These are phyloP conservation scores for Phyllosticta paracitricarpa DNA, from an alignment of 2,329 filamentous ascomycete species.

Conservation along the genomic window DNA sequence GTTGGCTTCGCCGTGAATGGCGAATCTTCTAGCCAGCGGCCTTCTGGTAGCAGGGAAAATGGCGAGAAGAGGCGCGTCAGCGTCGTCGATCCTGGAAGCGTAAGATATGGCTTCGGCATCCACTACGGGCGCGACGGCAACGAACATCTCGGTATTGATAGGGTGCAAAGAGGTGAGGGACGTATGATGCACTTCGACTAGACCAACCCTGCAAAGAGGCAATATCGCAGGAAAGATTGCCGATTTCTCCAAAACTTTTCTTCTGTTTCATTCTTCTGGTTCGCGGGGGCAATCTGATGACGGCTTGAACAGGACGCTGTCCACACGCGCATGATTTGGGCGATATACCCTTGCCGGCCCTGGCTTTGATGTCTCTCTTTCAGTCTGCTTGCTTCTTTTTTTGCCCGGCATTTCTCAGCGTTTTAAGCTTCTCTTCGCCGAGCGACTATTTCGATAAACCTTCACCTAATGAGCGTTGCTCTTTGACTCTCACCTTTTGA, in stretches of 20 bases:
- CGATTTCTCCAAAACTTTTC: not conserved
- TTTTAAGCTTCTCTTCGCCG: not conserved
- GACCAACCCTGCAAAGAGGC: not conserved
- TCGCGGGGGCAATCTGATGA: not conserved
- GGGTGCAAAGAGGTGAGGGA: constrained; percentile 27
- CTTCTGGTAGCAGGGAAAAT: not conserved
- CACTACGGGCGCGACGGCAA: constrained; percentile 49
- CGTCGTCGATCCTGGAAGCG: constrained; percentile 22
- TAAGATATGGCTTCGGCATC: constrained; percentile 46
- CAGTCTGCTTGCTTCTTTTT: not conserved
- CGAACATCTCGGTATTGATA: constrained; percentile 51
- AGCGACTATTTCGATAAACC: not conserved
- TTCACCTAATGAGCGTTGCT: not conserved
- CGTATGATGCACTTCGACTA: constrained; percentile 13
- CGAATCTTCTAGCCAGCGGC: not conserved
- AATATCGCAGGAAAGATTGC: not conserved
- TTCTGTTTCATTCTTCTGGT: not conserved
- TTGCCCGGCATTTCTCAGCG: not conserved
- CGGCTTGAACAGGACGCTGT: not conserved
- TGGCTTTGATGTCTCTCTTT: not conserved
- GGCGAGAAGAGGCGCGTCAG: constrained; percentile 20
- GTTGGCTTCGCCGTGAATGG: constrained; percentile 1
- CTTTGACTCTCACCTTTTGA: not conserved
- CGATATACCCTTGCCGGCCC: not conserved
- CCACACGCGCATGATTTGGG: not conserved